Evolutionary conservation across 2,329 filamentous ascomycete species (phyloP), one percentile per base, ranked within the genome.

Genomic region (Seiridium unicorne): DNA sequence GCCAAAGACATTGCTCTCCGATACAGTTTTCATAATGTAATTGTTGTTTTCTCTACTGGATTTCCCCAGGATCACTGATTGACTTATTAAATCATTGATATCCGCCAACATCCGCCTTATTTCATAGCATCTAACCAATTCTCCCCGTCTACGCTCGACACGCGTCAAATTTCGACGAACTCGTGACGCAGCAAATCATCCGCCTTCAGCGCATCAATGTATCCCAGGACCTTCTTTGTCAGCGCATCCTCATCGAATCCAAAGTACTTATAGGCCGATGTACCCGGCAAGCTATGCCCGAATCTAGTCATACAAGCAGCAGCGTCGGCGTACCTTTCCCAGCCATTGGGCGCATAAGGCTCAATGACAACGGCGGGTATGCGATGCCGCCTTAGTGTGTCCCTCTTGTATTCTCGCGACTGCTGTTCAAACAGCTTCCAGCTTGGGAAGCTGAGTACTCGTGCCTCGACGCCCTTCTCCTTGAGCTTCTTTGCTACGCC

Each of bases 251-350:
- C 76, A 55, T 84, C 79, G 62, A 82, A 86, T 1, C 84, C 81
- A 66, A 86, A 86, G 58, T 80, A 80, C 64, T 80, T 78, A 67
- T 86, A 86, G 2, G 81, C 81, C 9, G 78, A 77, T 62, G 80
- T 79, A 0, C 83, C 81, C 0, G 84, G 84, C 49, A 87, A 68
- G 13, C 77, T 82, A 66, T 87, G 82, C 0, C 84, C 84, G 63
- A 86, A 87, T 0, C 74, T 73, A 49, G 76, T 76, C 78, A 87
- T 81, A 53, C 76, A 81, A 61, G 77, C 77, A 1, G 80, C 82
- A 1, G 84, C 84, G 68, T 86, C 80, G 0, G 84, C 84, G 65
- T 86, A 87, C 26, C 84, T 70, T 72, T 87, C 85, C 84, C 84
- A 87, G 0, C 84, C 83, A 61, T 82, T 81, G 1, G 79, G 75